phyloP scores from a whole-genome alignment of 164 flowering plant species.

The Euptelea pleiosperma region DNA sequence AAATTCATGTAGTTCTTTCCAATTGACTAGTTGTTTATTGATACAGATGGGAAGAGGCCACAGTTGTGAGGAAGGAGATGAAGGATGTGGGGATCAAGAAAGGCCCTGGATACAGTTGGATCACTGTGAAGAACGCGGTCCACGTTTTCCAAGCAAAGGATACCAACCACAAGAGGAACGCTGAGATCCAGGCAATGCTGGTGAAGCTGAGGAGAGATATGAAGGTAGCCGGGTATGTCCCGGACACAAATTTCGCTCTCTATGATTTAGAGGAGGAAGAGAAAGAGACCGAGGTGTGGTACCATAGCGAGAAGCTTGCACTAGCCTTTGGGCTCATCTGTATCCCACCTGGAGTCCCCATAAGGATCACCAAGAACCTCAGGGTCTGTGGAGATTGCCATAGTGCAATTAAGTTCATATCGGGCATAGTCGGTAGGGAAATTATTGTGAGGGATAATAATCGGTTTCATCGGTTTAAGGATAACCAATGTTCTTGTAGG shows the following conservation, averaged over 20 bases:
- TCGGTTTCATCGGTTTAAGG: no score
- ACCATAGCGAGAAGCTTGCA: slow-evolving; percentile 2
- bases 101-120: slow-evolving; percentile 67
- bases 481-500: slow-evolving; percentile 51
- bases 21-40: not conserved
- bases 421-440: slow-evolving; percentile 51
- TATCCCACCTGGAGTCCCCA: not conserved
- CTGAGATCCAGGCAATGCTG: slow-evolving; percentile 8
- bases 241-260: not conserved
- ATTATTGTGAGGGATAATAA: no score
- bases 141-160: slow-evolving; percentile 73
- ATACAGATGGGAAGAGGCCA: slow-evolving; percentile 71
- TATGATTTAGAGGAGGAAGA: not conserved
- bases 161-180: slow-evolving; percentile 41
- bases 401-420: slow-evolving; percentile 51
- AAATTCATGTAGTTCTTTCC: no score
- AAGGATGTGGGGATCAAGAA: slow-evolving; percentile 57
- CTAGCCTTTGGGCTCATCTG: not conserved
- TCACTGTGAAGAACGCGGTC: slow-evolving; percentile 40
- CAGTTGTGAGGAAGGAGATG: slow-evolving; percentile 58
- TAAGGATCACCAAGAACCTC: slow-evolving; percentile 4
- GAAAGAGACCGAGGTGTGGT: not conserved
- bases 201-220: not conserved
- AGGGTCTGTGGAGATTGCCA: no score
- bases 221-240: slow-evolving; percentile 1